Evolutionary conservation across 106 monocot genomes (phyloP), one percentile per base, ranked within the genome.

Genomic region (Allium cepa): DNA sequence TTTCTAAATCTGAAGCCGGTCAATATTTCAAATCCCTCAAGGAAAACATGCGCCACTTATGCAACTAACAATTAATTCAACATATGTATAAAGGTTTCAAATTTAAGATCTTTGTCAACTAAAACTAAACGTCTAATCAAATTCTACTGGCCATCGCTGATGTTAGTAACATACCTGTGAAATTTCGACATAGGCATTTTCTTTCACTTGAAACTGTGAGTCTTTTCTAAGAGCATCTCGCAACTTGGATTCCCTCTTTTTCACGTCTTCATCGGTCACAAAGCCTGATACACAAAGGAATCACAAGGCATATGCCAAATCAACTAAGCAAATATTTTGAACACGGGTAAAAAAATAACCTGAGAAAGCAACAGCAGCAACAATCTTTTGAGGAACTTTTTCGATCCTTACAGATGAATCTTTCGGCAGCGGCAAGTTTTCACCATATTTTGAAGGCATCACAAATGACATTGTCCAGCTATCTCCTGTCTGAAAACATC

Each of bases 381-480:
- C 83, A 65, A 85, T 68, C 81, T 77, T 90, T 57, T 65, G 56
- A 47, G 85, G 87, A 66, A 95, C 76, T 57, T 90, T 71, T 55
- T 70, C 76, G 57, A 90, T 90, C 72, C 52, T 83, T 49, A 94
- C 84, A 76, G 94, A 80, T 10, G 71, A 63, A 79, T 94, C 90
- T 60, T 87, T 80, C 49, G 90, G 94, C 49, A 77, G 16, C 45
- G 94, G 94, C 77, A 94, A 57, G 15, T 87, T 76, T n/a, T 66
- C 62, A 67, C 90, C 94, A 78, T 87, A 90, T 57, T 90, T 94
- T 9, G 87, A 85, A 11, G 90, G 94, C 87, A 94, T 63, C 28
- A 94, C 85, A 78, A 94, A 94, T 46, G 94, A 94, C 94, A 94
- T 94, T 67, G 74, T 47, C 90, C 87, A 94, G 15, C 67, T 79